Evolutionary conservation across 495 filamentous ascomycete species (phyloP).

Genomic region (Talaromyces stipitatus): DNA sequence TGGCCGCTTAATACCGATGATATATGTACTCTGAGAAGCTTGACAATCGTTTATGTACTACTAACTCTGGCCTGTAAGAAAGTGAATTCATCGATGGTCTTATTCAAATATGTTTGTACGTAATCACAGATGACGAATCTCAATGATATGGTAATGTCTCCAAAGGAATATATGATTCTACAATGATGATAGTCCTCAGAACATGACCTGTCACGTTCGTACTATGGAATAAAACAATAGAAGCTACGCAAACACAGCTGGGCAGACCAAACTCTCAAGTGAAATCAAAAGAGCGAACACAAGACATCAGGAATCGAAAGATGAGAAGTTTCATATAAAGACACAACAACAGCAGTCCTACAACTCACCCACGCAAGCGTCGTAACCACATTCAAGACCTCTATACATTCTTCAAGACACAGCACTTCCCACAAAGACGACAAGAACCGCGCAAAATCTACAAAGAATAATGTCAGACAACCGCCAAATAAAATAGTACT

Average conservation of each 20-base stretch:
- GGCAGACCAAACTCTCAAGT: not conserved
- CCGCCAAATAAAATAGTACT: not conserved
- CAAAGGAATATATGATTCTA: not conserved
- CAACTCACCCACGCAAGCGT: not conserved
- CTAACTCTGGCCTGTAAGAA: too few species aligned
- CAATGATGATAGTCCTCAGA: not conserved
- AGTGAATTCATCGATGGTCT: too few species aligned
- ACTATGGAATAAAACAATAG: not conserved
- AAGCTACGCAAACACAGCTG: too few species aligned
- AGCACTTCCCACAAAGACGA: constrained; percentile 1
- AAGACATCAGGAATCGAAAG: not conserved
- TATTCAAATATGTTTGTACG: too few species aligned
- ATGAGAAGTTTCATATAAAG: not conserved
- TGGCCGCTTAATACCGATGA: constrained; percentile 6
- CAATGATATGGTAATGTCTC: not conserved
- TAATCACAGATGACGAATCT: too few species aligned
- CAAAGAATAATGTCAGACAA: not conserved
- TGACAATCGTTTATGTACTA: too few species aligned
- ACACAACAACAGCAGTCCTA: not conserved
- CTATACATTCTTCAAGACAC: too few species aligned
- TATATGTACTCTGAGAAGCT: too few species aligned
- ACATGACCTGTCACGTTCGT: not conserved
- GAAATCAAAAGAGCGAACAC: not conserved
- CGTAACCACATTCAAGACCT: too few species aligned
- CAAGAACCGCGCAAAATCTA: constrained; percentile 3